Evolutionary conservation across 345 rosid genomes (phyloP), one percentile per base, ranked within the genome.

Genomic region (Nephelium lappaceum): DNA sequence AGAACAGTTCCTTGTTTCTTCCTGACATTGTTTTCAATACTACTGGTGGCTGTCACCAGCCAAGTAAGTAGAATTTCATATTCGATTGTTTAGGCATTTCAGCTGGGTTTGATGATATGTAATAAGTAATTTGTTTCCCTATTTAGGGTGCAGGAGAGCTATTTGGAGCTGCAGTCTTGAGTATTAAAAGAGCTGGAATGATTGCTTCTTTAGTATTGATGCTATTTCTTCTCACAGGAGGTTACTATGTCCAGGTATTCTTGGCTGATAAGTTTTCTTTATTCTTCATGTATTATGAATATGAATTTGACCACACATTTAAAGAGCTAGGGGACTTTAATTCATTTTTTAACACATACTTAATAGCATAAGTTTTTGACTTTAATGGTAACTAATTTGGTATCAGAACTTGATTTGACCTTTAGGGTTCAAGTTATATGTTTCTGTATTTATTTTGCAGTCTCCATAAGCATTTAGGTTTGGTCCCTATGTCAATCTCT

Each of bases 201-300:
- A 88, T 90, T 62, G 95, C 98, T 58, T 96, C 99, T 49, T 84
- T 94, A 82, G 78, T 94, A 19, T 84, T 96, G 61, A 94, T 94
- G 98, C 61, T 92, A 57, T 94, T 94, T 85, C 97, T 94, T 80
- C 94, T 96, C 76, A 96, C 97, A 3, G 98, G 97, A 82, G 98
- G 99, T n/a, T 94, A 94, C 86, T 93, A 96, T 75, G 97, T 94
- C 49, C 98, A 95, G 97, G 97, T 95, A 84, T 41, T 57, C 10
- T 83, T 8, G 16, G 19, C 38, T 72, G 19, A 42, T 27, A 47
- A 27, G 49, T 45, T 45, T 27, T 45, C 49, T 4, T 45, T 45
- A 45, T 6, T 58, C 25, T 58, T 57, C 23, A 57, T 19, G n/a
- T 3, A 57, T n/a, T 57, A 4, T 3, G 8, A 49, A 49, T 19